Evolutionary conservation across 345 rosid species (phyloP).

Genomic region (Cardiospermum halicacabum): DNA sequence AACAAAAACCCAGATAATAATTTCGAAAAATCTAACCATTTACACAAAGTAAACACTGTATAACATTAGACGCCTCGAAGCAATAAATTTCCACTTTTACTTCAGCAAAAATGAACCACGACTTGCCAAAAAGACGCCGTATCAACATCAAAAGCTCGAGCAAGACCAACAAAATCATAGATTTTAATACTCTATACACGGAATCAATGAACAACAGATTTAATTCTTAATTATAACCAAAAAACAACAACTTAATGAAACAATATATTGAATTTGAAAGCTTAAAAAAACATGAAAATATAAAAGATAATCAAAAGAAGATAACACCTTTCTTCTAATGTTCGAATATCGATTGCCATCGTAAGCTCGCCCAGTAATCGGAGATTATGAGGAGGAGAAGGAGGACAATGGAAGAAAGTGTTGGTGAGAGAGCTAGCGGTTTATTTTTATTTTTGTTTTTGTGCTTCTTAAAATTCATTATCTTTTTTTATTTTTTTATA

Average conservation of each 20-base stretch:
- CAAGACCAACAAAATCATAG: neutral
- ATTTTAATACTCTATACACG: neutral
- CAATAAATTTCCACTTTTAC: neutral
- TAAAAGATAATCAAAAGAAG: neutral
- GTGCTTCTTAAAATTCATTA: too few species aligned
- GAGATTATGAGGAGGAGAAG: neutral
- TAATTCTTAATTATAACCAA: neutral
- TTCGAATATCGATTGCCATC: slow-evolving; percentile 12
- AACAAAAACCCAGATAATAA: slow-evolving; percentile 11
- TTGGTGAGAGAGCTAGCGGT: too few species aligned
- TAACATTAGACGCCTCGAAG: neutral
- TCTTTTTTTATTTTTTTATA: too few species aligned
- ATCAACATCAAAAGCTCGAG: neutral
- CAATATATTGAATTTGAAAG: neutral
- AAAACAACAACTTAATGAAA: neutral
- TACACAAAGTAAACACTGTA: neutral
- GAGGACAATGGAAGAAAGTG: neutral
- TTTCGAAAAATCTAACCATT: neutral
- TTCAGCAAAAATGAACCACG: neutral
- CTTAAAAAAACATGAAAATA: neutral
- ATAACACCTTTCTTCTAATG: slow-evolving; percentile 18
- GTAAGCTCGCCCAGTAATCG: neutral
- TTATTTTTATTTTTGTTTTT: too few species aligned
- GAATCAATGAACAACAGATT: neutral
- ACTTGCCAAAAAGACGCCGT: neutral